Conservation (phyloP, 177 flowering plant species). For the Vitis hybrid region DNA sequence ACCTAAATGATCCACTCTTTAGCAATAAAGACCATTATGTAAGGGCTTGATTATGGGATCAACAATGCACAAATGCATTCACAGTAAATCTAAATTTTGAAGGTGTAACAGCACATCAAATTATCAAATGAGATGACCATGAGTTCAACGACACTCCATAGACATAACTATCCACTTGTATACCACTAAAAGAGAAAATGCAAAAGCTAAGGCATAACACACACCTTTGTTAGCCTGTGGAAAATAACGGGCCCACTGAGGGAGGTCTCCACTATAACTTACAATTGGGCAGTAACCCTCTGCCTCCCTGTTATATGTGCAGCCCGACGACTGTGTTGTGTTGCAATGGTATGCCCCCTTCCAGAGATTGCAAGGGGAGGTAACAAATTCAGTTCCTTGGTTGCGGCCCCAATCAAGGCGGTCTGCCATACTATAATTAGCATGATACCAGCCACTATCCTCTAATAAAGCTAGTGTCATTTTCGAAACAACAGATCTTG, state of each 20-base stretch:
- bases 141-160: neutral
- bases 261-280: constrained; percentile 87
- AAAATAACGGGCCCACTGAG: constrained; percentile 96
- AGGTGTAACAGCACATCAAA: no score
- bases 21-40: no score
- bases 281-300: constrained; percentile 99
- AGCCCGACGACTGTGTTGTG: constrained; percentile 92
- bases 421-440: constrained; percentile 97
- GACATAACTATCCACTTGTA: neutral
- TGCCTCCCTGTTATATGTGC: constrained; percentile 98
- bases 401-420: constrained; percentile 95
- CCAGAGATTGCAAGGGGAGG: constrained; percentile 93
- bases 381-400: constrained; percentile 95
- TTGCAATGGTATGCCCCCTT: constrained; percentile 98
- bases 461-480: constrained; percentile 97
- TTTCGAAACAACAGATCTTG: constrained; percentile 95
- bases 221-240: constrained; percentile 95
- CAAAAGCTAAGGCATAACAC: constrained; percentile 8
- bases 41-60: no score
- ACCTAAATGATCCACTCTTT: no score
- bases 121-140: no score
- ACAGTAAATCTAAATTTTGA: no score
- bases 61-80: no score
- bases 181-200: neutral
- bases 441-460: constrained; percentile 99